Percentiles rank a stretch among this genome's conserved stretches.
These are phyloP conservation scores for Backusella morwellensis DNA, from an alignment of 192 early-diverging fungal genomes.

Conservation along the genomic window DNA sequence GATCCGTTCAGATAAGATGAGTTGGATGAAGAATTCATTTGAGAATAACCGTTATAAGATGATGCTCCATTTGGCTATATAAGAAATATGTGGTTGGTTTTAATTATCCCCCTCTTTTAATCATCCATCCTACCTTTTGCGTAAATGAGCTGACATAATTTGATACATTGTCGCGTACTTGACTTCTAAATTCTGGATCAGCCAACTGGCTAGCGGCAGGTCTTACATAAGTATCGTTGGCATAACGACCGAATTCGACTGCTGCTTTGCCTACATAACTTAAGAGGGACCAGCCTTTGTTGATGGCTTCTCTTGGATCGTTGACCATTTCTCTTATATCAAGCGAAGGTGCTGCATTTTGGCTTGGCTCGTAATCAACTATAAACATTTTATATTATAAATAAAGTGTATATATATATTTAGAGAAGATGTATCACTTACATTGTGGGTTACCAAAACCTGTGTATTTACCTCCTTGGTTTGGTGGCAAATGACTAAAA, in stretches of 20 bases:
- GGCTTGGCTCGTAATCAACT: neutral
- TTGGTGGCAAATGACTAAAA: conserved; percentile 48
- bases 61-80: neutral
- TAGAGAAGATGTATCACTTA: neutral
- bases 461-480: conserved; percentile 73
- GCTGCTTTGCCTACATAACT: conserved; percentile 42
- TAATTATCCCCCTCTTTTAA: neutral
- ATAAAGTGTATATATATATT: neutral
- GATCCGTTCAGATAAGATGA: neutral
- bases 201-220: conserved; percentile 63
- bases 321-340: conserved; percentile 62
- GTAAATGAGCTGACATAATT: conserved; percentile 61
- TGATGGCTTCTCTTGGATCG: conserved; percentile 60
- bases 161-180: conserved; percentile 53
- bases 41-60: neutral
- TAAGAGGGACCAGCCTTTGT: conserved; percentile 67
- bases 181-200: conserved; percentile 63
- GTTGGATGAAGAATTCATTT: neutral
- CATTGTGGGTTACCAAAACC: conserved; percentile 67
- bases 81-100: neutral
- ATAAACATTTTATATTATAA: neutral
- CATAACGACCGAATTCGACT: conserved; percentile 41
- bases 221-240: conserved; percentile 65
- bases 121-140: conserved; percentile 16
- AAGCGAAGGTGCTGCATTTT: conserved; percentile 1